A percentile compares a stretch with the other conserved stretches of the same genome.
Evolutionary conservation across 768 basidiomycete species (phyloP).

Genomic region (Termitomyces sp.): DNA sequence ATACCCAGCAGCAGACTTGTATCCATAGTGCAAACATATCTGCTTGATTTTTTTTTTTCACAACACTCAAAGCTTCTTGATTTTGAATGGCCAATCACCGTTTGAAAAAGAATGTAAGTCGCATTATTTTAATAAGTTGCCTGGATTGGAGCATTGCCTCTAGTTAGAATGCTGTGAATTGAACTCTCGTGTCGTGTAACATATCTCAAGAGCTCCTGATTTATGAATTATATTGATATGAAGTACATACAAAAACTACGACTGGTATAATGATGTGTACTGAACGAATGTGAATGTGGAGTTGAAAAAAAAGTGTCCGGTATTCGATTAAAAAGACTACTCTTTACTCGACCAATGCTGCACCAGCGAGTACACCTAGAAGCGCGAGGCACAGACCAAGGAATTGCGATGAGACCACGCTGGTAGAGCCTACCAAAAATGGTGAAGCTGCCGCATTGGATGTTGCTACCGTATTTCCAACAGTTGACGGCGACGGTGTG

Average conservation of each 20-base stretch:
- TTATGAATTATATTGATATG: background rate
- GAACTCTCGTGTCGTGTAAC: background rate
- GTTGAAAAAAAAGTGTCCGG: background rate
- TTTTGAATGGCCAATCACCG: background rate
- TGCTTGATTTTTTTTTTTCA: background rate
- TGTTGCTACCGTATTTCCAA: constrained; percentile 4
- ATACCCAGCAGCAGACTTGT: constrained; percentile 30
- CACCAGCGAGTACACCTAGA: constrained; percentile 6
- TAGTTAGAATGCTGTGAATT: background rate
- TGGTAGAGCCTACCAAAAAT: background rate
- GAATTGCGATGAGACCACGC: background rate
- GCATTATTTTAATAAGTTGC: background rate
- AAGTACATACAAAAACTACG: background rate
- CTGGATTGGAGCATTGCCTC: constrained; percentile 7
- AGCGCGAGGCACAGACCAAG: constrained; percentile 5
- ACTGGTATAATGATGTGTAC: background rate
- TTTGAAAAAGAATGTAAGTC: background rate
- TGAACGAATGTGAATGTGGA: background rate
- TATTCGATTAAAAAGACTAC: background rate
- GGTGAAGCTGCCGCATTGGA: constrained; percentile 11
- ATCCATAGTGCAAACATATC: constrained; percentile 6
- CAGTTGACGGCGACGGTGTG: constrained; percentile 3
- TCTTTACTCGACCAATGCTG: constrained; percentile 5
- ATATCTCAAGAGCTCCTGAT: background rate
- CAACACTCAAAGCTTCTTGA: background rate